Evolutionary conservation across 345 rosid genomes (phyloP).

Genomic region (Bruguiera parviflora): DNA sequence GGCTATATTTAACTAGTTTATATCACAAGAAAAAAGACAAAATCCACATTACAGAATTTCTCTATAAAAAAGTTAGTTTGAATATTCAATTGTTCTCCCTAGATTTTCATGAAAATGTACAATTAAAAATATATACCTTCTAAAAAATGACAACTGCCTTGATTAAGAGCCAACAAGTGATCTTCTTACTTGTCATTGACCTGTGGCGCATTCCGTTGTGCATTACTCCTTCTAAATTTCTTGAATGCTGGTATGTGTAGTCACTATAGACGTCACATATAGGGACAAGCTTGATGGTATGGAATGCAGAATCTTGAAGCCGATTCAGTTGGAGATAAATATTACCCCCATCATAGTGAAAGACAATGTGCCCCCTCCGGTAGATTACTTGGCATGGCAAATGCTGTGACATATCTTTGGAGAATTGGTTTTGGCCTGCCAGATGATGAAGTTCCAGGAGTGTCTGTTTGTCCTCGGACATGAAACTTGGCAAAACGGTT

Average conservation of each 20-base stretch:
- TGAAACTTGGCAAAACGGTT: conserved; percentile 95
- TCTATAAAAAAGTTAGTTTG: conserved; percentile 21
- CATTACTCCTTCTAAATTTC: conserved; percentile 15
- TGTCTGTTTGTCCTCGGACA: conserved; percentile 52
- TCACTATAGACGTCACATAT: conserved; percentile 7
- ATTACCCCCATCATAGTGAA: conserved; percentile 52
- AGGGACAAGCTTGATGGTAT: neutral
- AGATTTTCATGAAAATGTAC: conserved; percentile 37
- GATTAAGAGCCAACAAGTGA: conserved; percentile 15
- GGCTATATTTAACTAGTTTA: conserved; percentile 30
- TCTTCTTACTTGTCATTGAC: conserved; percentile 24
- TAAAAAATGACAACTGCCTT: conserved; percentile 36
- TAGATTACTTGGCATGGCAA: conserved; percentile 71
- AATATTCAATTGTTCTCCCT: conserved; percentile 34
- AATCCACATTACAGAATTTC: conserved; percentile 29
- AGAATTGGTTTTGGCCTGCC: conserved; percentile 41
- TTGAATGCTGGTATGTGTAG: conserved; percentile 16
- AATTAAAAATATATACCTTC: conserved; percentile 37
- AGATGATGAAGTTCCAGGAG: conserved; percentile 42
- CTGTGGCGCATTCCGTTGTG: conserved; percentile 21
- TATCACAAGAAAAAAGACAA: conserved; percentile 25
- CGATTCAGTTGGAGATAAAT: conserved; percentile 15
- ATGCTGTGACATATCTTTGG: conserved; percentile 69
- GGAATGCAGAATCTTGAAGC: conserved; percentile 25
- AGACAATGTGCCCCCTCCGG: conserved; percentile 92